These are phyloP conservation scores for Pyricularia pennisetigena DNA, from an alignment of 2,329 filamentous ascomycete genomes.

Conservation along the genomic window DNA sequence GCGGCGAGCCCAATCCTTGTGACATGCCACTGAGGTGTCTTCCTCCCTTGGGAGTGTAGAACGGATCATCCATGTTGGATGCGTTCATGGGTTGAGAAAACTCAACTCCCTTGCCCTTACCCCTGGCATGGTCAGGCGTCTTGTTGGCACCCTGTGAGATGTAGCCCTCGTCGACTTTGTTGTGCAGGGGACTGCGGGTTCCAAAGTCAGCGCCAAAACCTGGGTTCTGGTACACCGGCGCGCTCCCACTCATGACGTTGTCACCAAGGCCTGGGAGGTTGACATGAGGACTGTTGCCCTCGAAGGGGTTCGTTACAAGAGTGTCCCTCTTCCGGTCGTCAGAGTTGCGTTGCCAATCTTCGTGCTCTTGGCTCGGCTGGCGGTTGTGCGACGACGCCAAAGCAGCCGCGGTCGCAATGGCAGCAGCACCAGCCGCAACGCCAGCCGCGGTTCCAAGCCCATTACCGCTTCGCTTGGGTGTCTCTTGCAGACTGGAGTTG, in stretches of 20 bases:
- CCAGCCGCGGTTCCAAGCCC: slow-evolving; percentile 27
- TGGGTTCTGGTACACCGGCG: slow-evolving; percentile 18
- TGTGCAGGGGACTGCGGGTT: slow-evolving; percentile 49
- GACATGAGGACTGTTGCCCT: slow-evolving; percentile 52
- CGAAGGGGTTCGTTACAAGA: slow-evolving; percentile 57
- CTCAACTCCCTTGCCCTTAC: slow-evolving; percentile 45
- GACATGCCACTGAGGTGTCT: slow-evolving; percentile 82
- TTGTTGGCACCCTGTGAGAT: slow-evolving; percentile 62
- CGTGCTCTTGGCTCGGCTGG: slow-evolving; percentile 46
- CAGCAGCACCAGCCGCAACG: slow-evolving; percentile 44
- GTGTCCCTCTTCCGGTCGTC: slow-evolving; percentile 57
- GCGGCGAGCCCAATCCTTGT: slow-evolving; percentile 78
- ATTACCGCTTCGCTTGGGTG: slow-evolving; percentile 23
- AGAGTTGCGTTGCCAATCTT: slow-evolving; percentile 54
- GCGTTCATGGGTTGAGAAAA: slow-evolving; percentile 39
- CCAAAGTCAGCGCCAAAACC: slow-evolving; percentile 33
- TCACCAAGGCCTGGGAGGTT: slow-evolving; percentile 41
- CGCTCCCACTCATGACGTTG: slow-evolving; percentile 24
- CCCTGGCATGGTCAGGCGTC: slow-evolving; percentile 37
- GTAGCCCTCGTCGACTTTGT: slow-evolving; percentile 78
- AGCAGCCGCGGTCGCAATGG: slow-evolving; percentile 38
- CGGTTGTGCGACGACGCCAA: slow-evolving; percentile 38
- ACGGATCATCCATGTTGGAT: slow-evolving; percentile 51
- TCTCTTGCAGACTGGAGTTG: slow-evolving; percentile 12
- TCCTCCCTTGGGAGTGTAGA: slow-evolving; percentile 47